These are phyloP conservation scores for Antrodiella citrinella DNA, from an alignment of 768 basidiomycete genomes.

Conservation along the genomic window DNA sequence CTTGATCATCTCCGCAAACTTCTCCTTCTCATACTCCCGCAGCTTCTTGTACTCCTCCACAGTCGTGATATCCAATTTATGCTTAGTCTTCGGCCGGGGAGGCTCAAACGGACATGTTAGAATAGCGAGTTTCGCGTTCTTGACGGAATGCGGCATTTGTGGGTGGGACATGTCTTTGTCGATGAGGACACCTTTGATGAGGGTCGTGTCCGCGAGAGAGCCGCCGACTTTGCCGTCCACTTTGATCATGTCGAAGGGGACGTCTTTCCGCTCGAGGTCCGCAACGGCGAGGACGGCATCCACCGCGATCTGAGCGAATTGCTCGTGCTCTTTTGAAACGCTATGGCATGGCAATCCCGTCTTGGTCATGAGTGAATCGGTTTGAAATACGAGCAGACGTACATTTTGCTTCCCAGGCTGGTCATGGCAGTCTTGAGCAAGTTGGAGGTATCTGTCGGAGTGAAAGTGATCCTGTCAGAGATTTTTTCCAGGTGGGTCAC, in stretches of 20 bases:
- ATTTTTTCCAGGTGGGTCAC: conserved; percentile 86
- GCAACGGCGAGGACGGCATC: conserved; percentile 95
- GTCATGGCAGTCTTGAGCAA: conserved; percentile 94
- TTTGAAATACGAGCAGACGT: conserved; percentile 18
- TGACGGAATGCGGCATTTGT: conserved; percentile 88
- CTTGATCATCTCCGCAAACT: conserved; percentile 96
- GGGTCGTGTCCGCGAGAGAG: conserved; percentile 86
- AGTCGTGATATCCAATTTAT: conserved; percentile 93
- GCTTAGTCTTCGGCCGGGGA: conserved; percentile 98
- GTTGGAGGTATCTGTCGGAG: conserved; percentile 73
- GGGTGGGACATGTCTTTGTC: conserved; percentile 99
- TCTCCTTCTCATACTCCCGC: conserved; percentile 90
- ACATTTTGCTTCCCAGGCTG: conserved; percentile 98
- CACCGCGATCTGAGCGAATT: conserved; percentile 96
- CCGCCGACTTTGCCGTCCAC: conserved; percentile 99
- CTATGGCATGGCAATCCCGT: conserved; percentile 31
- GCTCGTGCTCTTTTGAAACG: conserved; percentile 91
- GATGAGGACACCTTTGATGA: conserved; percentile 95
- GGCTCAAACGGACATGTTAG: conserved; percentile 99
- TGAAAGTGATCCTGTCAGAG: conserved; percentile 84
- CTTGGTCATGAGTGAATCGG: not conserved
- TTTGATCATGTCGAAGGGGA: conserved; percentile 97
- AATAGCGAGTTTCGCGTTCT: conserved; percentile 90
- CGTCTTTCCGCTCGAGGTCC: conserved; percentile 89
- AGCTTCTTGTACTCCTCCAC: conserved; percentile 97